phyloP scores from a whole-genome alignment of 176 grass and related monocot species.

The Carex parvula region DNA sequence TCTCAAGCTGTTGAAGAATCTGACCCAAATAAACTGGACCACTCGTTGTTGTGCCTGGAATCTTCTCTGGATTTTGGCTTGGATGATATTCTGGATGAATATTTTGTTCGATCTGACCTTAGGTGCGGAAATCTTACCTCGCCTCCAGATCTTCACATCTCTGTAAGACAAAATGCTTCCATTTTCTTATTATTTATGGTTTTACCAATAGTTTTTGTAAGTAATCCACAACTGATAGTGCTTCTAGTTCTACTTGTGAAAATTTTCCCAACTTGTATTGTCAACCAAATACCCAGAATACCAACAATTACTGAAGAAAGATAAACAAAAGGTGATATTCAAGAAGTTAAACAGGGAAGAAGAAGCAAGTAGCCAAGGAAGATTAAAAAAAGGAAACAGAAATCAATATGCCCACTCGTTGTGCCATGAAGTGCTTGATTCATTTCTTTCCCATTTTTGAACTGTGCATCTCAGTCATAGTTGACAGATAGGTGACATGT shows the following conservation, averaged over 20 bases:
- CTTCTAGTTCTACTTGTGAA: not conserved
- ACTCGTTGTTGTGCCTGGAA: constrained; percentile 45
- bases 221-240: not conserved
- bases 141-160: constrained; percentile 59
- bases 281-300: not conserved
- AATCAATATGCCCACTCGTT: not conserved
- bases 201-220: not conserved
- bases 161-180: constrained; percentile 41
- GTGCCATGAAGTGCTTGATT: too few species aligned
- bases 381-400: not conserved
- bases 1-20: constrained; percentile 29
- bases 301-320: not conserved
- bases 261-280: not conserved
- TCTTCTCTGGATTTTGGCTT: constrained; percentile 17
- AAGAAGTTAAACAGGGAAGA: not conserved
- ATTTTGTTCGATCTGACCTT: constrained; percentile 43
- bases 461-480: not conserved
- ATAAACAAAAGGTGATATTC: not conserved
- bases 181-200: not conserved
- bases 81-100: constrained; percentile 12
- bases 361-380: not conserved
- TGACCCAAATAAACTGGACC: constrained; percentile 29
- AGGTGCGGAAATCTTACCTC: constrained; percentile 39
- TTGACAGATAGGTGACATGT: not conserved
- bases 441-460: not conserved